A percentile compares a stretch with the other conserved stretches of the same genome.
These are phyloP conservation scores for Sextonia rubra DNA, from an alignment of 164 flowering plant species.

Conservation along the genomic window DNA sequence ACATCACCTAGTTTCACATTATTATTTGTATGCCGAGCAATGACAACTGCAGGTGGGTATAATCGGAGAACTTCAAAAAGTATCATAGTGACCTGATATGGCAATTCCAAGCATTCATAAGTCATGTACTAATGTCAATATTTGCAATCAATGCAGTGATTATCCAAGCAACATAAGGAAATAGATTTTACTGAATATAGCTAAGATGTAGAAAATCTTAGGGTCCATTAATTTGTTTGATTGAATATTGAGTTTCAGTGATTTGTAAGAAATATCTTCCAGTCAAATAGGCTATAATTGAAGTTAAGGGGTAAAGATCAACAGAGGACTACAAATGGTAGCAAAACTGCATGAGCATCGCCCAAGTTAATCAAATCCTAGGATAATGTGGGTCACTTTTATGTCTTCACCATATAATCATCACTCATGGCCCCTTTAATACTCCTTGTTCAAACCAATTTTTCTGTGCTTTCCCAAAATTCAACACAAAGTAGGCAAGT, in stretches of 20 bases:
- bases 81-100: conserved; percentile 2
- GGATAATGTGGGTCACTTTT: background rate
- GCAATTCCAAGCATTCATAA: no score
- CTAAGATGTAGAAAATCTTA: conserved; percentile 28
- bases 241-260: no score
- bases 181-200: no score
- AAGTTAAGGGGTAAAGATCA: background rate
- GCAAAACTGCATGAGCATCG: no score
- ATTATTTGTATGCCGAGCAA: background rate
- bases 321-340: background rate
- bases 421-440: no score
- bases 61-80: conserved; percentile 4
- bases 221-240: conserved; percentile 16
- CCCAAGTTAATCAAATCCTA: background rate
- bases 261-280: background rate
- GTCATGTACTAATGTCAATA: background rate
- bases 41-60: background rate
- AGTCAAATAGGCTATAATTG: background rate
- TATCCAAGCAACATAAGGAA: no score
- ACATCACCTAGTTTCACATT: conserved; percentile 3
- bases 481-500: background rate
- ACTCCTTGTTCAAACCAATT: no score
- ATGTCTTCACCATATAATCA: no score
- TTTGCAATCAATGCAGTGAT: background rate
- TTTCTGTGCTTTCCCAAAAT: no score